A percentile compares a stretch with the other conserved stretches of the same genome.
Evolutionary conservation across 2,329 filamentous ascomycete genomes (phyloP).

Genomic region (Alternaria postmessia): DNA sequence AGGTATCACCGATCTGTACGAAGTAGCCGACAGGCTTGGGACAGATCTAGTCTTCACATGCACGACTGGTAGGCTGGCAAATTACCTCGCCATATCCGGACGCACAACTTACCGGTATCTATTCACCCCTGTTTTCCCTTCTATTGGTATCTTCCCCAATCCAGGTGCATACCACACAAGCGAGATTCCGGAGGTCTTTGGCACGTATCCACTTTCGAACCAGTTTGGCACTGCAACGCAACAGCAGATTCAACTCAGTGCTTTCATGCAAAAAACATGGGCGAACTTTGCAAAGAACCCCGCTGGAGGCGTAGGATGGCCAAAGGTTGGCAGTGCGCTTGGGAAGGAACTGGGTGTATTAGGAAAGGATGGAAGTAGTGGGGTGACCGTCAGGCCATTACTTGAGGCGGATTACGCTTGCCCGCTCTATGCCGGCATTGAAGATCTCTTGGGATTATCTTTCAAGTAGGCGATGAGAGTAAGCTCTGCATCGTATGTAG

Average conservation of each 20-base stretch:
- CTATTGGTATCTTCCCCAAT: conserved; percentile 15
- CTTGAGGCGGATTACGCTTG: conserved; percentile 20
- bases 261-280: conserved; percentile 34
- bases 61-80: conserved; percentile 9
- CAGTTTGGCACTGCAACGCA: conserved; percentile 19
- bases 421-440: conserved; percentile 11
- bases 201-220: conserved; percentile 25
- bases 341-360: conserved; percentile 19
- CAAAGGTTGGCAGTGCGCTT: conserved; percentile 8
- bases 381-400: conserved; percentile 10
- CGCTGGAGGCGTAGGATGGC: conserved; percentile 17
- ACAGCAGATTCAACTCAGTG: conserved; percentile 27
- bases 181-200: conserved; percentile 34
- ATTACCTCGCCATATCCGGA: conserved; percentile 14
- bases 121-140: conserved; percentile 23
- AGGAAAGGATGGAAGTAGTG: conserved; percentile 13
- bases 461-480: not conserved
- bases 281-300: conserved; percentile 34
- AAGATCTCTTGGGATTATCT: conserved; percentile 13
- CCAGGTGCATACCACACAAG: conserved; percentile 28
- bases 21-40: conserved; percentile 13
- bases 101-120: conserved; percentile 31
- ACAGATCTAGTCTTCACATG: conserved; percentile 21
- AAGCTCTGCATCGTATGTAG: not conserved
- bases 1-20: not conserved